A percentile compares a stretch with the other conserved stretches of the same genome.
These are phyloP conservation scores for Lyophyllum semitale DNA, from an alignment of 768 basidiomycete genomes.

Conservation along the genomic window DNA sequence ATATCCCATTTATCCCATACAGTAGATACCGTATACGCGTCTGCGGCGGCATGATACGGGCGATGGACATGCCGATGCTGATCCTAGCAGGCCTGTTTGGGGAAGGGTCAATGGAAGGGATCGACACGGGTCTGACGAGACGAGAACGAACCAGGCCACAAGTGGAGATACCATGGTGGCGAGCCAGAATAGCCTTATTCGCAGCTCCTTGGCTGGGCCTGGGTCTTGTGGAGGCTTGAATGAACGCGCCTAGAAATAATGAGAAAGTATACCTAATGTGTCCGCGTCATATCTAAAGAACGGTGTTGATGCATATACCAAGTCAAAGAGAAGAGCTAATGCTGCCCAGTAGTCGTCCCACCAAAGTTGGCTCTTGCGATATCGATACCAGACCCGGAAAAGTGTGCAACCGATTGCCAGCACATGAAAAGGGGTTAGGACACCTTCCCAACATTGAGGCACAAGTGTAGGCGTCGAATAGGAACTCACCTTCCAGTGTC, in stretches of 20 bases:
- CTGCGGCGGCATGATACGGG: too few species aligned
- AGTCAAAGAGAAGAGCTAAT: too few species aligned
- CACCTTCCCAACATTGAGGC: background rate
- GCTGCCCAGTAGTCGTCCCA: conserved; percentile 24
- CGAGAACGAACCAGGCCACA: conserved; percentile 14
- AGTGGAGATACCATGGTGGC: background rate
- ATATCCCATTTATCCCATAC: conserved; percentile 5
- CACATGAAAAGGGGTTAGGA: too few species aligned
- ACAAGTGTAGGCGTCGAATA: background rate
- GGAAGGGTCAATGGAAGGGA: too few species aligned
- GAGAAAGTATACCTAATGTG: background rate
- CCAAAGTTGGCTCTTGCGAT: conserved; percentile 16
- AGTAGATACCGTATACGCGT: conserved; percentile 1
- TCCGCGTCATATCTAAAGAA: too few species aligned
- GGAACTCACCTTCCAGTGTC: background rate
- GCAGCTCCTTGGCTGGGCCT: background rate
- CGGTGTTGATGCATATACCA: too few species aligned
- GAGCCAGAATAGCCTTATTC: conserved; percentile 13
- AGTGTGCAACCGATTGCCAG: conserved; percentile 15
- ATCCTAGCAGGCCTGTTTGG: too few species aligned
- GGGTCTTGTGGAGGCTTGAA: background rate
- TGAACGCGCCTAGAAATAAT: background rate
- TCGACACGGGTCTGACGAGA: background rate
- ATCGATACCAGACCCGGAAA: conserved; percentile 18
- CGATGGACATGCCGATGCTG: too few species aligned